Conservation (phyloP, 2,329 filamentous ascomycete species). For the Diplodia seriata region DNA sequence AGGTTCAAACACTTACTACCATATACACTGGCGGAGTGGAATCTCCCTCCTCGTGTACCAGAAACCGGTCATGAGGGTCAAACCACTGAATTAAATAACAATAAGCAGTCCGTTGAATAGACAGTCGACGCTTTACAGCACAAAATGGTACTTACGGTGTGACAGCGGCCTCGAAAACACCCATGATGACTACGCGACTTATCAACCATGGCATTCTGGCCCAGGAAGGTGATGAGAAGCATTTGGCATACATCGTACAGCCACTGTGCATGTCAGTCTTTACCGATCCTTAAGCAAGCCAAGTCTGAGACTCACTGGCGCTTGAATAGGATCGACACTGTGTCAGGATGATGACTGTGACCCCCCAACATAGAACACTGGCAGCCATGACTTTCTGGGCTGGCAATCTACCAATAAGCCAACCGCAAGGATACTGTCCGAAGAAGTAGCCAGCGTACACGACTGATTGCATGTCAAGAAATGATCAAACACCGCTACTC, state of each 20-base stretch:
- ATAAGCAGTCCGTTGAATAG: background rate
- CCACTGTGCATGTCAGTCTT: background rate
- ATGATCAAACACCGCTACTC: too few relatives aligned
- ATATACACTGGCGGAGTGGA: background rate
- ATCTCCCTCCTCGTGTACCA: background rate
- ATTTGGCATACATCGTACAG: conserved; percentile 1
- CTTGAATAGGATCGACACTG: conserved; percentile 42
- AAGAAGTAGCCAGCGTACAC: conserved; percentile 53
- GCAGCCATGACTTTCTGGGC: conserved; percentile 47
- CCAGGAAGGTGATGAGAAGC: background rate
- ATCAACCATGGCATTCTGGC: conserved; percentile 1
- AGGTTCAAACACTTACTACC: background rate
- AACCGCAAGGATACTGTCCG: conserved; percentile 52
- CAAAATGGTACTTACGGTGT: conserved; percentile 47
- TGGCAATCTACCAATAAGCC: conserved; percentile 49
- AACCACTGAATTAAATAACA: background rate
- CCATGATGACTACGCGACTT: conserved; percentile 42
- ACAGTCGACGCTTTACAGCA: conserved; percentile 31
- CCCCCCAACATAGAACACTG: conserved; percentile 45
- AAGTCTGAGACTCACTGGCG: conserved; percentile 32
- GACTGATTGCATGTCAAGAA: conserved; percentile 32
- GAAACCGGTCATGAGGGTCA: conserved; percentile 1
- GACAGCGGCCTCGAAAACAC: conserved; percentile 46
- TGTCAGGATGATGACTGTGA: conserved; percentile 46
- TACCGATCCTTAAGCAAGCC: background rate